Evolutionary conservation across 2,329 filamentous ascomycete genomes (phyloP).

Genomic region (Pyricularia sp.): DNA sequence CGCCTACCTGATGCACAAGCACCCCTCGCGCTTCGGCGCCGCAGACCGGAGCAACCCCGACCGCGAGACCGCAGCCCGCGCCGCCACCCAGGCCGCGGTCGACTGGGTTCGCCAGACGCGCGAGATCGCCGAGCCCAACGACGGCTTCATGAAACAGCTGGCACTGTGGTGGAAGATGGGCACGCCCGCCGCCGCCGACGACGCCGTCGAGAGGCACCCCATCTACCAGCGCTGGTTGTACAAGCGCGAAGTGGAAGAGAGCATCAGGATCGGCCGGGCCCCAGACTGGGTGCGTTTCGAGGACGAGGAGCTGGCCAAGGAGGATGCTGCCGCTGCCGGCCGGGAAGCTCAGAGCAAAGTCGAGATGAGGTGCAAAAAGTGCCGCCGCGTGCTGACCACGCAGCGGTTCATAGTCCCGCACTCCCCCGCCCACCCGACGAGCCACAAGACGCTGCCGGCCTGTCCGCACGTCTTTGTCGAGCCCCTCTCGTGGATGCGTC

Average conservation of each 20-base stretch:
- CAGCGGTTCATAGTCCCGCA: slow-evolving; percentile 55
- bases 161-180: slow-evolving; percentile 79
- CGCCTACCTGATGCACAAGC: slow-evolving; percentile 69
- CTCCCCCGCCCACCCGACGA: slow-evolving; percentile 14
- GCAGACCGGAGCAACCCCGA: slow-evolving; percentile 30
- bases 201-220: slow-evolving; percentile 48
- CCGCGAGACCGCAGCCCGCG: slow-evolving; percentile 22
- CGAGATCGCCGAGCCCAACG: slow-evolving; percentile 75
- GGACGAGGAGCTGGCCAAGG: slow-evolving; percentile 45
- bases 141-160: slow-evolving; percentile 82
- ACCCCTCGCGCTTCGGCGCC: slow-evolving; percentile 37
- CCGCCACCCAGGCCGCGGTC: slow-evolving; percentile 50
- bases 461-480: slow-evolving; percentile 89
- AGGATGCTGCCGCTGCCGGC: slow-evolving; percentile 6
- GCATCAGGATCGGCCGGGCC: slow-evolving; percentile 60
- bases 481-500: slow-evolving; percentile 88
- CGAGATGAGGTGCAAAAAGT: slow-evolving; percentile 82
- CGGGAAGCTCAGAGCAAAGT: slow-evolving; percentile 17
- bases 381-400: slow-evolving; percentile 52
- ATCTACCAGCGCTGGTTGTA: slow-evolving; percentile 64
- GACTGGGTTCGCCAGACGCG: slow-evolving; percentile 55
- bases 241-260: slow-evolving; percentile 39
- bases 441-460: slow-evolving; percentile 9
- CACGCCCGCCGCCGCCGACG: slow-evolving; percentile 48
- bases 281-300: slow-evolving; percentile 77